Conservation (phyloP, 352 stramenopile species). For the Phytopythium helicoides region DNA sequence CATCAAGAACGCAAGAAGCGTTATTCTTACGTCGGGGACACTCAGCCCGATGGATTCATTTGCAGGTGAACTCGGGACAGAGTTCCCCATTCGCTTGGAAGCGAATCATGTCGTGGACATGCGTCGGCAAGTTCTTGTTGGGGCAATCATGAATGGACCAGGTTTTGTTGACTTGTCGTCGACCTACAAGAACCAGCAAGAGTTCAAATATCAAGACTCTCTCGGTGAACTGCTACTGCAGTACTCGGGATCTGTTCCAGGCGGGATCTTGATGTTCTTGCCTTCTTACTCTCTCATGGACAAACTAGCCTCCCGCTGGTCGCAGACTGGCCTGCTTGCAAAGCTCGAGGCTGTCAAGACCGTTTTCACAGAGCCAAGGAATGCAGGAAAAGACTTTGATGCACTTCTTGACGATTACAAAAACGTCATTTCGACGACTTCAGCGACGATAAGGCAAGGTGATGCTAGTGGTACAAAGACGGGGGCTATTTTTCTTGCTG, state of each 20-base stretch:
- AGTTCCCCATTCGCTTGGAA: constrained; percentile 81
- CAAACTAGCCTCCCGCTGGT: constrained; percentile 66
- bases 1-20: constrained; percentile 51
- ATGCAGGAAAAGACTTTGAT: constrained; percentile 82
- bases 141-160: constrained; percentile 64
- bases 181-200: constrained; percentile 82
- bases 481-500: constrained; percentile 95
- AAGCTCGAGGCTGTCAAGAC: constrained; percentile 62
- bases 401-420: constrained; percentile 76
- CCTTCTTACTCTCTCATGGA: constrained; percentile 82
- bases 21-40: constrained; percentile 84
- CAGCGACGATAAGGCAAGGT: constrained; percentile 9
- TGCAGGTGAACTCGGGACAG: constrained; percentile 69
- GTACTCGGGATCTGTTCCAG: constrained; percentile 65
- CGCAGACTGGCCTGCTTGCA: constrained; percentile 58
- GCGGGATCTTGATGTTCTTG: constrained; percentile 86
- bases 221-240: constrained; percentile 73
- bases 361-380: constrained; percentile 67
- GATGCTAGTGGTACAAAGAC: constrained; percentile 23
- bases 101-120: constrained; percentile 88
- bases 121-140: constrained; percentile 82
- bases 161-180: constrained; percentile 68
- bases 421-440: constrained; percentile 28
- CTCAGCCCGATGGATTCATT: constrained; percentile 89
- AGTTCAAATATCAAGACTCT: constrained; percentile 77